These are phyloP conservation scores for Metarhizium anisopliae DNA, from an alignment of 2,329 filamentous ascomycete genomes.

Conservation along the genomic window DNA sequence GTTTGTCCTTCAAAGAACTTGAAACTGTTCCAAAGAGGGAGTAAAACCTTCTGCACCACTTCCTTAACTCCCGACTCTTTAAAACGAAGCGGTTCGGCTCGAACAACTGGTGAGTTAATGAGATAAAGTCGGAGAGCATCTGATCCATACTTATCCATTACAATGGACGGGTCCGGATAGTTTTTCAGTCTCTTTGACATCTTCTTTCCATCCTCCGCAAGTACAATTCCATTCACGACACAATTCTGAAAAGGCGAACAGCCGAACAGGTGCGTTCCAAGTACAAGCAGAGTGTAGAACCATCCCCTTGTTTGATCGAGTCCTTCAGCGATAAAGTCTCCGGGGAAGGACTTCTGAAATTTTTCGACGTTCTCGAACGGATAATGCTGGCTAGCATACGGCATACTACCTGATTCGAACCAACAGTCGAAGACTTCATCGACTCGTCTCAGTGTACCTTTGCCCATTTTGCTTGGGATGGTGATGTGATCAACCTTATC, in stretches of 20 bases:
- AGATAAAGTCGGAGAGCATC: conserved; percentile 91
- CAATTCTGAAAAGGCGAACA: conserved; percentile 87
- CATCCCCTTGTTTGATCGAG: conserved; percentile 90
- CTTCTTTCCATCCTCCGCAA: conserved; percentile 94
- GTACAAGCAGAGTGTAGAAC: conserved; percentile 89
- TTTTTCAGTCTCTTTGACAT: conserved; percentile 98
- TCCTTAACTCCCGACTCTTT: conserved; percentile 91
- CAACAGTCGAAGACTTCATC: conserved; percentile 94
- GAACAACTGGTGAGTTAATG: conserved; percentile 92
- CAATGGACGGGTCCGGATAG: conserved; percentile 76
- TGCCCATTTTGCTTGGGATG: conserved; percentile 82
- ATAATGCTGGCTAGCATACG: conserved; percentile 83
- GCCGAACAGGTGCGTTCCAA: conserved; percentile 82
- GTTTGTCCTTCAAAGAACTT: conserved; percentile 94
- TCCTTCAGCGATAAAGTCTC: conserved; percentile 90
- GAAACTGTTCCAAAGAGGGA: conserved; percentile 93
- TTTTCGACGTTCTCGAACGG: conserved; percentile 82
- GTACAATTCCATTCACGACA: conserved; percentile 90
- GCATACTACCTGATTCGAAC: conserved; percentile 96
- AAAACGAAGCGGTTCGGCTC: conserved; percentile 83
- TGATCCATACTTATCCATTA: conserved; percentile 83
- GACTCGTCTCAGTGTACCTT: conserved; percentile 69
- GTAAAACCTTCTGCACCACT: conserved; percentile 81
- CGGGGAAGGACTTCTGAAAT: conserved; percentile 75
- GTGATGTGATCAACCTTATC: conserved; percentile 92